Evolutionary conservation across 331 rosid genomes (phyloP).

Genomic region (Ulmus americana): DNA sequence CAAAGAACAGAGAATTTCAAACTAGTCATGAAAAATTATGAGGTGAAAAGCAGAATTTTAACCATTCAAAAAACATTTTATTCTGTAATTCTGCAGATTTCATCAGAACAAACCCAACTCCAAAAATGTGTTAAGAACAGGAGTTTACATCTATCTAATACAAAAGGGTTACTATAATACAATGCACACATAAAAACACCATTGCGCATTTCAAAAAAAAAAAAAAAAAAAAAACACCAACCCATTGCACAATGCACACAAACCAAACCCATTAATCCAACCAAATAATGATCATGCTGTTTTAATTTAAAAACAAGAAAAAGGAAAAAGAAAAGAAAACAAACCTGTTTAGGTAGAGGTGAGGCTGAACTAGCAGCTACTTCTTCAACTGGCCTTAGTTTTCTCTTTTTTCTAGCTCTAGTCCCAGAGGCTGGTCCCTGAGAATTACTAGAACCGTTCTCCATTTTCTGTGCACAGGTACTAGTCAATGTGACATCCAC

Average conservation of each 20-base stretch:
- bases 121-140: too few species aligned
- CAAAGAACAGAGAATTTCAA: neutral
- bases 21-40: neutral
- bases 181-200: too few species aligned
- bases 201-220: neutral
- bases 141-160: too few species aligned
- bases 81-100: too few species aligned
- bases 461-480: constrained; percentile 3
- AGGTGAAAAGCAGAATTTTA: neutral
- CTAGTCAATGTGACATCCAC: neutral
- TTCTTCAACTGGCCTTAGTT: constrained; percentile 28
- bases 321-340: neutral
- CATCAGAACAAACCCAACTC: too few species aligned
- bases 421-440: constrained; percentile 42
- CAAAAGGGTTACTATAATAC: too few species aligned
- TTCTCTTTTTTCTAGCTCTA: constrained; percentile 37
- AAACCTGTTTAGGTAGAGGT: constrained; percentile 28
- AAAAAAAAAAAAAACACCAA: neutral
- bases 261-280: neutral
- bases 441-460: constrained; percentile 3
- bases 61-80: neutral
- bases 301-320: neutral
- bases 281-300: neutral
- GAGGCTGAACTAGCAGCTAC: constrained; percentile 15
- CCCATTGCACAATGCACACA: neutral